Conservation (phyloP, 1,284 basidiomycete species). For the Irpex sp. region DNA sequence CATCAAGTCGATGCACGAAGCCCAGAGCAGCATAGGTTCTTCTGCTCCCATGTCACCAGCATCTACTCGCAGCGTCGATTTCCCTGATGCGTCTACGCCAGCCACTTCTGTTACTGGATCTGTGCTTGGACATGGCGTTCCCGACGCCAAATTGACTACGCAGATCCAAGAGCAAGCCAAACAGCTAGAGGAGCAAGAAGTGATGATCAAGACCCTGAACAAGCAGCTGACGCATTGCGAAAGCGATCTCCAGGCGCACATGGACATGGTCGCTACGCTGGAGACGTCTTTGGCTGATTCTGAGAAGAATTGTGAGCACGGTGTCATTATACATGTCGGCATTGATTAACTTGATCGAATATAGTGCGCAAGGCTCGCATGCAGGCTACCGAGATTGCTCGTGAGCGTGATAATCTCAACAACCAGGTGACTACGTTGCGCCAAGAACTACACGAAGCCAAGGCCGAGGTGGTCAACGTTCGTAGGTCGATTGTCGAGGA, state of each 20-base stretch:
- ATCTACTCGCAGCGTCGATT: slow-evolving; percentile 57
- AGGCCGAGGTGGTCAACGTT: slow-evolving; percentile 73
- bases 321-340: too few species aligned
- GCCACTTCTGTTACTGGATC: slow-evolving; percentile 55
- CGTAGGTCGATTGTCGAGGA: slow-evolving; percentile 79
- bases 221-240: slow-evolving; percentile 91
- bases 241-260: slow-evolving; percentile 85
- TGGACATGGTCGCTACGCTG: slow-evolving; percentile 82
- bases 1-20: slow-evolving; percentile 47
- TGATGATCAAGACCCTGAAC: slow-evolving; percentile 89
- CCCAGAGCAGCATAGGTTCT: slow-evolving; percentile 36
- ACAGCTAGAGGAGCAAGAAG: slow-evolving; percentile 79
- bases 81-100: slow-evolving; percentile 46
- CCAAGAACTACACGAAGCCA: slow-evolving; percentile 68
- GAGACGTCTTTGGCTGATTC: slow-evolving; percentile 84
- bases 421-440: slow-evolving; percentile 62
- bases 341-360: neutral
- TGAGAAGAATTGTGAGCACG: slow-evolving; percentile 77
- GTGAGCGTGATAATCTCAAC: slow-evolving; percentile 76
- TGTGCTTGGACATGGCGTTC: slow-evolving; percentile 21
- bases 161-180: slow-evolving; percentile 74
- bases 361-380: slow-evolving; percentile 86
- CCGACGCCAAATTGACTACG: slow-evolving; percentile 52
- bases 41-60: slow-evolving; percentile 45
- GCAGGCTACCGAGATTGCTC: slow-evolving; percentile 82